Evolutionary conservation across 2,329 filamentous ascomycete species (phyloP).

Genomic region (Ophiostoma ulmi): DNA sequence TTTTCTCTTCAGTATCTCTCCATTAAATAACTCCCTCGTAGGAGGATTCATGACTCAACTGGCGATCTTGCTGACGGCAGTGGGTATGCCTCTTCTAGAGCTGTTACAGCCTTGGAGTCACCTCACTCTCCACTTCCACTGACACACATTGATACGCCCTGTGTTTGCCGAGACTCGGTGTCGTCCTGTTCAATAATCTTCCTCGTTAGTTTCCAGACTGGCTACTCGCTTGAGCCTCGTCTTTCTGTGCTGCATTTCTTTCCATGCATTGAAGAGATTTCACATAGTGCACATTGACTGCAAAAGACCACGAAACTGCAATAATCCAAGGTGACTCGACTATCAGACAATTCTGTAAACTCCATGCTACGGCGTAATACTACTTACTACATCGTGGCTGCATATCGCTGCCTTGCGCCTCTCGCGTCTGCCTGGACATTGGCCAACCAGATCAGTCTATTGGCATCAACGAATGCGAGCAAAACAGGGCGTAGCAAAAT

Average conservation of each 20-base stretch:
- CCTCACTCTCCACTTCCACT: not conserved
- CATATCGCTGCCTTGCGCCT: not conserved
- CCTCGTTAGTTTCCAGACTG: too few species aligned
- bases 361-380: not conserved
- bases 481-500: not conserved
- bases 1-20: not conserved
- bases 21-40: not conserved
- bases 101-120: slow-evolving; percentile 3
- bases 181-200: too few species aligned
- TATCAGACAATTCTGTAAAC: not conserved
- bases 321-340: too few species aligned
- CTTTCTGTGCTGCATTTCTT: not conserved
- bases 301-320: not conserved
- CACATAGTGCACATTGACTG: not conserved
- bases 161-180: not conserved
- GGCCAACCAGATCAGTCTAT: not conserved
- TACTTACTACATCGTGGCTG: not conserved
- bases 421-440: slow-evolving; percentile 3
- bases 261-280: not conserved
- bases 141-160: not conserved
- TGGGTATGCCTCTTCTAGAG: not conserved
- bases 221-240: not conserved
- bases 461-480: not conserved
- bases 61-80: slow-evolving; percentile 6
- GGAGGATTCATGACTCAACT: slow-evolving; percentile 3